A percentile compares a stretch with the other conserved stretches of the same genome.
Conservation (phyloP, 2,329 filamentous ascomycete species). For the Dryadomyces sulphureus region DNA sequence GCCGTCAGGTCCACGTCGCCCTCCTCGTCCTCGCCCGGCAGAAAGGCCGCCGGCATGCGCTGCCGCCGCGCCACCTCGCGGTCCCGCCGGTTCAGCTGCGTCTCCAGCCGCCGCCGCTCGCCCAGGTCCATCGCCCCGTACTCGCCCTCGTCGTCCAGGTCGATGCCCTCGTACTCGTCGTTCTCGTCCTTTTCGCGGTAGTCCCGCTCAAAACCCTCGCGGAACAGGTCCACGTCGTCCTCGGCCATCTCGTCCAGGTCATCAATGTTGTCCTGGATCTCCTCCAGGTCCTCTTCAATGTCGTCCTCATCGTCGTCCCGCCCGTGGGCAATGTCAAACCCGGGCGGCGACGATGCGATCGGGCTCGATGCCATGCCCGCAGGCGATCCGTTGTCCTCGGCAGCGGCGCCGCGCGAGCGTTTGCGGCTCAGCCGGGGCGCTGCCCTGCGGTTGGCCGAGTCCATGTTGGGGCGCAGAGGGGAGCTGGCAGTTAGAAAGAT, state of each 20-base stretch:
- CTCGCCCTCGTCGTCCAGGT: constrained; percentile 65
- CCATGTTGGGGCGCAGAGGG: constrained; percentile 65
- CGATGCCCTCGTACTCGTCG: constrained; percentile 55
- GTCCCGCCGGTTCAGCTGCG: constrained; percentile 59
- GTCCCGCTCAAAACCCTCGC: constrained; percentile 57
- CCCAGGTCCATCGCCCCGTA: constrained; percentile 56
- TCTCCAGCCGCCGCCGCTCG: constrained; percentile 55
- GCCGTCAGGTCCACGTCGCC: constrained; percentile 69
- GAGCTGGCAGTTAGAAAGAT: too few species aligned
- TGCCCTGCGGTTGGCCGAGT: constrained; percentile 67
- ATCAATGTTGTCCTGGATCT: constrained; percentile 58
- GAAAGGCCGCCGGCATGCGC: constrained; percentile 56
- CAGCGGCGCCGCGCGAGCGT: constrained; percentile 36
- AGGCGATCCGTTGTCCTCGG: constrained; percentile 36
- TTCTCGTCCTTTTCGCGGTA: constrained; percentile 52
- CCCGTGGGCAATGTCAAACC: constrained; percentile 49
- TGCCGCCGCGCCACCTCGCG: constrained; percentile 52
- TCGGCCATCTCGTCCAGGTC: constrained; percentile 72
- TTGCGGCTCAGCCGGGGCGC: constrained; percentile 37
- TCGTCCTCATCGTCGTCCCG: constrained; percentile 54
- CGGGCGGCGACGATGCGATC: constrained; percentile 53
- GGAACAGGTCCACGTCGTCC: constrained; percentile 67
- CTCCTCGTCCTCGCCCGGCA: constrained; percentile 73
- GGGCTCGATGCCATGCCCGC: constrained; percentile 41
- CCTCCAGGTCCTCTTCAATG: constrained; percentile 49